Evolutionary conservation across 352 stramenopile species (phyloP).

Genomic region (Phytophthora pisi): DNA sequence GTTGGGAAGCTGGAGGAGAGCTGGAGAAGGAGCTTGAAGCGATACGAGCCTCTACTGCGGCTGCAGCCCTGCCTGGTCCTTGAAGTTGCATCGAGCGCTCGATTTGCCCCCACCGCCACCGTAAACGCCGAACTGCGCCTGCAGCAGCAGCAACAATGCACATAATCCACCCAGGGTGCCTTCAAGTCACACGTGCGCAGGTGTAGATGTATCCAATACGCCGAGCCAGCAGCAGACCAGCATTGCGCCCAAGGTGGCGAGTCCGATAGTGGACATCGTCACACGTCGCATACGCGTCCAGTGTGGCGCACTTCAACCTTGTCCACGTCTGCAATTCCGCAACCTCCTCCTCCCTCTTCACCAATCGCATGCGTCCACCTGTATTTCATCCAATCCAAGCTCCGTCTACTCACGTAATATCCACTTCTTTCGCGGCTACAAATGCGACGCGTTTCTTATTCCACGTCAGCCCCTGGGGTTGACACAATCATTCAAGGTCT

Average conservation of each 20-base stretch:
- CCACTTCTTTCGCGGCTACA: background rate
- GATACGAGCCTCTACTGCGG: background rate
- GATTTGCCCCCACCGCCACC: background rate
- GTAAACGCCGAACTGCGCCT: background rate
- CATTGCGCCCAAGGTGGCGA: background rate
- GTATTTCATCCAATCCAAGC: background rate
- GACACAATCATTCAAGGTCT: background rate
- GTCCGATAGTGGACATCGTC: background rate
- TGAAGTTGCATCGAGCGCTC: background rate
- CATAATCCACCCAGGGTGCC: background rate
- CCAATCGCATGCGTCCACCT: background rate
- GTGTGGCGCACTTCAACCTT: constrained; percentile 1
- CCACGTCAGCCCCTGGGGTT: background rate
- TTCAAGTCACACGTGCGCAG: background rate
- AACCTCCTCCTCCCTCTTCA: background rate
- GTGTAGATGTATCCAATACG: background rate
- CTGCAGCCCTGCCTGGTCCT: background rate
- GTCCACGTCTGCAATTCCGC: background rate
- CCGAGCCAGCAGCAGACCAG: background rate
- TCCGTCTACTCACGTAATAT: background rate
- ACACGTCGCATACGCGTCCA: background rate
- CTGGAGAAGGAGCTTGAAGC: no score
- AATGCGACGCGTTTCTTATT: background rate
- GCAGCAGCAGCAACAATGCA: background rate
- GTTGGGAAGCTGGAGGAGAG: no score